phyloP scores from a whole-genome alignment of 2,329 filamentous ascomycete species.

The Xylariales sp. region DNA sequence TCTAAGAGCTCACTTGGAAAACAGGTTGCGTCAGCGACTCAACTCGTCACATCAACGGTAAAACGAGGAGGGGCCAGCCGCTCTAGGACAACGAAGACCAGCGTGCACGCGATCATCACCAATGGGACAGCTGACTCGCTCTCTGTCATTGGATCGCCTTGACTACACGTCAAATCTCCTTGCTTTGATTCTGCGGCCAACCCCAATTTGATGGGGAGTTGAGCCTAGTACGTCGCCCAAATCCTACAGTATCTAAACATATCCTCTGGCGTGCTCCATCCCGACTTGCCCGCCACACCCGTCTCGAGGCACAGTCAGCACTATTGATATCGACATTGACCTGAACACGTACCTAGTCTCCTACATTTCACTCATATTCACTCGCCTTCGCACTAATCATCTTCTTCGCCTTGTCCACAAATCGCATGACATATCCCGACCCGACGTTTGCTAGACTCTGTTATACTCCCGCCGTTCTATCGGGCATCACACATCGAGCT shows the following conservation, averaged over 20 bases:
- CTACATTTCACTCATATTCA: slow-evolving; percentile 1
- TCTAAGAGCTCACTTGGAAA: too few species aligned
- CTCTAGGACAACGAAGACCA: slow-evolving; percentile 6
- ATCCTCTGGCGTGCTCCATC: neutral
- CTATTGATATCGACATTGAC: slow-evolving; percentile 1
- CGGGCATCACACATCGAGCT: neutral
- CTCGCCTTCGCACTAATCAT: neutral
- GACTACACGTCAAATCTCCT: neutral
- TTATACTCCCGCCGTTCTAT: slow-evolving; percentile 1
- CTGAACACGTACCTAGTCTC: neutral
- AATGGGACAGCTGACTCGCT: slow-evolving; percentile 8
- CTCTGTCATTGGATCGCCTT: slow-evolving; percentile 9
- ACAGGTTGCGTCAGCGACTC: neutral
- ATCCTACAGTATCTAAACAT: neutral
- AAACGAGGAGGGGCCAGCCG: neutral
- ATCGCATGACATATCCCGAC: too few species aligned
- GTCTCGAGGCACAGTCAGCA: slow-evolving; percentile 4
- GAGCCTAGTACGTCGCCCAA: neutral
- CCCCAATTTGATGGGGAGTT: too few species aligned
- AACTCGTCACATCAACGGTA: neutral
- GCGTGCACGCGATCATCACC: slow-evolving; percentile 8
- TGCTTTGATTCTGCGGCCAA: too few species aligned
- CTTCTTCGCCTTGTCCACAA: too few species aligned
- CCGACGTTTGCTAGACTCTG: too few species aligned
- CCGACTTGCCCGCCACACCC: neutral